phyloP scores from a whole-genome alignment of 164 flowering plant species.

The Protea cynaroides region DNA sequence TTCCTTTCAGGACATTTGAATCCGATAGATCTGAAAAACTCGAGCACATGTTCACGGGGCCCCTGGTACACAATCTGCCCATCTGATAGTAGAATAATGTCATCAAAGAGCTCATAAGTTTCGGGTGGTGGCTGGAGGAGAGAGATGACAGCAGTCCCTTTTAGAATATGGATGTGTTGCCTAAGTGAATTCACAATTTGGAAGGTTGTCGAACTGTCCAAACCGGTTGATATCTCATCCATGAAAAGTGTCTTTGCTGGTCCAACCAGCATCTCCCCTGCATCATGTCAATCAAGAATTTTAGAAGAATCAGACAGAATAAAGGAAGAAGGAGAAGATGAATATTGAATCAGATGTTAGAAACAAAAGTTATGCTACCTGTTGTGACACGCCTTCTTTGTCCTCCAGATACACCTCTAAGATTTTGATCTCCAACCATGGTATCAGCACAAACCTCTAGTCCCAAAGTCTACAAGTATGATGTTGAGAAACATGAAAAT shows the following conservation, averaged over 20 bases:
- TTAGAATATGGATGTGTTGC: conserved; percentile 14
- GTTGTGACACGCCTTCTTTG: too few relatives aligned
- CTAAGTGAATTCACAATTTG: conserved; percentile 14
- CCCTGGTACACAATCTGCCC: conserved; percentile 32
- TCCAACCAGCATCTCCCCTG: neutral
- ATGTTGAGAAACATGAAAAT: neutral
- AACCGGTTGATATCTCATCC: neutral
- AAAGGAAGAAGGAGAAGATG: too few relatives aligned
- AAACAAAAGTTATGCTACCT: neutral
- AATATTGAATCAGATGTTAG: too few relatives aligned
- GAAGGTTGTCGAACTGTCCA: conserved; percentile 20
- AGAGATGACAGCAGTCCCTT: conserved; percentile 20
- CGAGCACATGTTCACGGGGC: conserved; percentile 15
- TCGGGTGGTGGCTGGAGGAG: conserved; percentile 40
- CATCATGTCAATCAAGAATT: too few relatives aligned
- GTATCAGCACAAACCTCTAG: too few relatives aligned
- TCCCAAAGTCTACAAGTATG: conserved; percentile 11
- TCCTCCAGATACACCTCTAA: too few relatives aligned
- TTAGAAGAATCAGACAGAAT: too few relatives aligned
- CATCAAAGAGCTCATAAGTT: conserved; percentile 35
- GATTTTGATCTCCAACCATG: too few relatives aligned
- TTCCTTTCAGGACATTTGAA: too few relatives aligned
- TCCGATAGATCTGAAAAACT: too few relatives aligned
- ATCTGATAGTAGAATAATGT: conserved; percentile 32
- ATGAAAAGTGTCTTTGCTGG: conserved; percentile 4